Evolutionary conservation across 2,329 filamentous ascomycete species (phyloP).

Genomic region (Hymenoscyphus scutula): DNA sequence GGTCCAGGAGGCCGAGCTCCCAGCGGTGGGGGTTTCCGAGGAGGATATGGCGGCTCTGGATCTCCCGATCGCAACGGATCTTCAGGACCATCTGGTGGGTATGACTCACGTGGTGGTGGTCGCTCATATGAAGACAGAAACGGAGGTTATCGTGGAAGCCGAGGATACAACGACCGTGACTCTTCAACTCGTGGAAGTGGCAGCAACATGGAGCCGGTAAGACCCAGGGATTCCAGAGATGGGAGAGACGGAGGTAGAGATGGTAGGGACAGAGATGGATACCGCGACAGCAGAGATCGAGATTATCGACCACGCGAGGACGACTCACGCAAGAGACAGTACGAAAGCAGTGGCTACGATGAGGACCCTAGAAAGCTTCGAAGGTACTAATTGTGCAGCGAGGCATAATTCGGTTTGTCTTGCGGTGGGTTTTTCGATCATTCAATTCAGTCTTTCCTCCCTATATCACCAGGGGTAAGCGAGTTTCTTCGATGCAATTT

Average conservation of each 20-base stretch:
- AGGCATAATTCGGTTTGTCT: slow-evolving; percentile 35
- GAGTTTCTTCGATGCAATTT: slow-evolving; percentile 31
- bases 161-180: slow-evolving; percentile 42
- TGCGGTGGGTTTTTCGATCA: slow-evolving; percentile 50
- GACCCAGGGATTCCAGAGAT: slow-evolving; percentile 59
- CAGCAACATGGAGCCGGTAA: slow-evolving; percentile 82
- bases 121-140: slow-evolving; percentile 61
- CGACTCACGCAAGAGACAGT: slow-evolving; percentile 50
- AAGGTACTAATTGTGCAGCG: slow-evolving; percentile 53
- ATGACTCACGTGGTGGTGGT: slow-evolving; percentile 51
- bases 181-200: slow-evolving; percentile 43
- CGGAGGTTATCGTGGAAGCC: slow-evolving; percentile 44
- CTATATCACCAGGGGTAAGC: slow-evolving; percentile 41
- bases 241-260: slow-evolving; percentile 41
- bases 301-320: slow-evolving; percentile 49
- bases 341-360: slow-evolving; percentile 69
- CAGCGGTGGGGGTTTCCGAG: slow-evolving; percentile 26
- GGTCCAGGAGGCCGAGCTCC: slow-evolving; percentile 55
- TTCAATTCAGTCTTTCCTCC: slow-evolving; percentile 39
- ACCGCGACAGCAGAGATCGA: slow-evolving; percentile 41
- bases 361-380: slow-evolving; percentile 71
- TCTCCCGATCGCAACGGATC: slow-evolving; percentile 37
- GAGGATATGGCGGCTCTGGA: slow-evolving; percentile 34
- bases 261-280: slow-evolving; percentile 53
- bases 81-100: slow-evolving; percentile 45